Evolutionary conservation across 2,329 filamentous ascomycete genomes (phyloP).

Genomic region (Paraphoma chrysanthemicola): DNA sequence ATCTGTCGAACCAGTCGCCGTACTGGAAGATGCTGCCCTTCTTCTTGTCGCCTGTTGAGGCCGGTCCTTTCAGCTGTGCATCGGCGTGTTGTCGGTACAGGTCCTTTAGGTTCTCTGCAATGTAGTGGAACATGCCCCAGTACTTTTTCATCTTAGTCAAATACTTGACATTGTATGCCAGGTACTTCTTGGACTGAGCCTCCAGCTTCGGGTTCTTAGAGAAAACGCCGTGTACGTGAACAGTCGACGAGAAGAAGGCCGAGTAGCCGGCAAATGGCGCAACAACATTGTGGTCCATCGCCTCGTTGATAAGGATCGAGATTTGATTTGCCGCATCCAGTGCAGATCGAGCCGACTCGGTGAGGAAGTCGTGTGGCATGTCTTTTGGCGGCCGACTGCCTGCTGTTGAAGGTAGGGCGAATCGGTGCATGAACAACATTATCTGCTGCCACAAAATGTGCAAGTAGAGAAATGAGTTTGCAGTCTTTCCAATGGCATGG

Average conservation of each 20-base stretch:
- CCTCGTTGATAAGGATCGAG: slow-evolving; percentile 81
- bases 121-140: slow-evolving; percentile 98
- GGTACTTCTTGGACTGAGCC: slow-evolving; percentile 78
- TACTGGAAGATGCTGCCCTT: slow-evolving; percentile 81
- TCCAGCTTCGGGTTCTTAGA: slow-evolving; percentile 81
- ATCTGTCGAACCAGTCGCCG: slow-evolving; percentile 95
- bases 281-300: slow-evolving; percentile 79
- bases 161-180: slow-evolving; percentile 88
- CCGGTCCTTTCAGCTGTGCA: slow-evolving; percentile 73
- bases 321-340: slow-evolving; percentile 87
- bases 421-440: slow-evolving; percentile 86
- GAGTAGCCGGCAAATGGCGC: slow-evolving; percentile 96
- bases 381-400: slow-evolving; percentile 70
- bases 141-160: slow-evolving; percentile 94
- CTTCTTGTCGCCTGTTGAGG: slow-evolving; percentile 40
- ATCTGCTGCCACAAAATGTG: slow-evolving; percentile 92
- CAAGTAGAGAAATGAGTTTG: slow-evolving; percentile 90
- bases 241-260: slow-evolving; percentile 88
- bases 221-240: slow-evolving; percentile 93
- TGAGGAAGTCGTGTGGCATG: slow-evolving; percentile 79
- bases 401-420: slow-evolving; percentile 75
- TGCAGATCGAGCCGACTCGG: slow-evolving; percentile 75
- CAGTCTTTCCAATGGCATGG: slow-evolving; percentile 83
- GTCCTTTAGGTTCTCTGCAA: slow-evolving; percentile 90
- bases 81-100: slow-evolving; percentile 87